phyloP scores from a whole-genome alignment of 257 asterid genomes.

The Voacanga thouarsii region DNA sequence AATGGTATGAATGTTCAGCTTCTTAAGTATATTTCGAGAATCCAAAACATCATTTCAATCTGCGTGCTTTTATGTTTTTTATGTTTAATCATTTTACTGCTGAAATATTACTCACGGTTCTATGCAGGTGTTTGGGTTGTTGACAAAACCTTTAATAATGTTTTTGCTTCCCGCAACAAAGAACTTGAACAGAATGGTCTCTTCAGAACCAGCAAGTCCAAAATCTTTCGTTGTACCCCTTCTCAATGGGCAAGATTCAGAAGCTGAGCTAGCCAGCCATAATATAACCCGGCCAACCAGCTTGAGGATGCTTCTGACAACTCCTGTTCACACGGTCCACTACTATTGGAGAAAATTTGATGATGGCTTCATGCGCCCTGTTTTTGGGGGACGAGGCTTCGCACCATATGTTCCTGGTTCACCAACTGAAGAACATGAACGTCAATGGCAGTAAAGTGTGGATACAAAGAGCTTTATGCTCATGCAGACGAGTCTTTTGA shows the following conservation, averaged over 20 bases:
- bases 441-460: constrained; percentile 26
- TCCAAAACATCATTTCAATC: not conserved
- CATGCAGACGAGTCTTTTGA: constrained; percentile 8
- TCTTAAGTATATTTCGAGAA: constrained; percentile 1
- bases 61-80: not conserved
- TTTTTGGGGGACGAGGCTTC: constrained; percentile 96
- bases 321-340: constrained; percentile 79
- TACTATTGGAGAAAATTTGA: constrained; percentile 94
- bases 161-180: constrained; percentile 55
- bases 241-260: constrained; percentile 52
- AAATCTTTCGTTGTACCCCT: constrained; percentile 67
- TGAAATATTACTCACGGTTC: not conserved
- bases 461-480: not conserved
- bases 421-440: constrained; percentile 58
- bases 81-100: not conserved
- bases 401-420: constrained; percentile 84
- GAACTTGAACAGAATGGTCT: constrained; percentile 47
- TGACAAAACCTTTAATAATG: constrained; percentile 79
- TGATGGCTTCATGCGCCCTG: constrained; percentile 88
- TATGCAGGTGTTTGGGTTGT: constrained; percentile 81
- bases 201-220: constrained; percentile 65
- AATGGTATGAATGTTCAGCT: constrained; percentile 54
- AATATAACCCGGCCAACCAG: constrained; percentile 65
- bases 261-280: constrained; percentile 34
- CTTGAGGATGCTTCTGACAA: constrained; percentile 67